phyloP scores from a whole-genome alignment of 2,329 filamentous ascomycete species.

The Arachnomyces sp. region DNA sequence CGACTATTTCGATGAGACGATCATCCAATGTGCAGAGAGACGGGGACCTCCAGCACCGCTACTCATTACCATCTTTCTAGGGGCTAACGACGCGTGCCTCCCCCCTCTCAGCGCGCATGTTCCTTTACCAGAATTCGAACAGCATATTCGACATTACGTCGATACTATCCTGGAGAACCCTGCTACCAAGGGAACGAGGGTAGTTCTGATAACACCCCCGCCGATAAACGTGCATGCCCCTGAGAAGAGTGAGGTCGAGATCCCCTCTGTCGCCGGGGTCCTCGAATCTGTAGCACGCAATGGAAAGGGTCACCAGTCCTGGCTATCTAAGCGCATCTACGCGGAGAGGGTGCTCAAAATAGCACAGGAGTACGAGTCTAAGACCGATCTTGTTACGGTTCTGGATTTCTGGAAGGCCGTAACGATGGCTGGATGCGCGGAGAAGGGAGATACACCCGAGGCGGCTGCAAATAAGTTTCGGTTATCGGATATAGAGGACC shows the following conservation, averaged over 20 bases:
- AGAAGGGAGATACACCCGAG: conserved; percentile 2
- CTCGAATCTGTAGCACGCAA: conserved; percentile 6
- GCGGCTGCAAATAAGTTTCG: conserved; percentile 13
- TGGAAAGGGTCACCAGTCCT: conserved; percentile 23
- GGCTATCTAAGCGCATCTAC: conserved; percentile 31
- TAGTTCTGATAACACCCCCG: conserved; percentile 31
- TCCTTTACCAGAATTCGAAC: conserved; percentile 24
- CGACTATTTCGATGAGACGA: conserved; percentile 6
- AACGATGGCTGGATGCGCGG: conserved; percentile 15
- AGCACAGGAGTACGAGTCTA: conserved; percentile 23
- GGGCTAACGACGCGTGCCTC: conserved; percentile 33
- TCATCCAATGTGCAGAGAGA: conserved; percentile 8
- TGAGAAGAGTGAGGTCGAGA: conserved; percentile 1
- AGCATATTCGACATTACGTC: conserved; percentile 28
- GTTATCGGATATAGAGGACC: conserved; percentile 22
- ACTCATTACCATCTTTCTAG: conserved; percentile 33
- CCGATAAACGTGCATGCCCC: conserved; percentile 23
- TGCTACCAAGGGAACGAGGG: conserved; percentile 22
- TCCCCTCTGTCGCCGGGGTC: conserved; percentile 1
- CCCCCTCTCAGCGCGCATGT: conserved; percentile 19
- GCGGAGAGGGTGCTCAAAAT: conserved; percentile 30
- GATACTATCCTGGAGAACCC: conserved; percentile 25
- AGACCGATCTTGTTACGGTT: conserved; percentile 24
- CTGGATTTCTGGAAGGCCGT: conserved; percentile 28
- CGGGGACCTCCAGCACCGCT: conserved; percentile 19